These are phyloP conservation scores for Amanita pseudoporphyria DNA, from an alignment of 768 basidiomycete species.

Conservation along the genomic window DNA sequence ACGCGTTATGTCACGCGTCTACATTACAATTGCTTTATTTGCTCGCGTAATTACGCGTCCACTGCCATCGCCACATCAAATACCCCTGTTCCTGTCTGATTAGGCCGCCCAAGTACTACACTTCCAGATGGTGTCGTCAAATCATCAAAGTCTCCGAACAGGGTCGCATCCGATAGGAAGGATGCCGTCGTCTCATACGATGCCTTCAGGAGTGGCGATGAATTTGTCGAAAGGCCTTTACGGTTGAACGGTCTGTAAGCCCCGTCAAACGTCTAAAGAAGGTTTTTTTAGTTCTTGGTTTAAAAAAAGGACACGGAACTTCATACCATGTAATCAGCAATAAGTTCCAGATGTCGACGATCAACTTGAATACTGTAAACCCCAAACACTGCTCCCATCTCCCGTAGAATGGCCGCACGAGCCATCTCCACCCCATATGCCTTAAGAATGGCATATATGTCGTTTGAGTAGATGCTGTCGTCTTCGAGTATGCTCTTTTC, in stretches of 20 bases:
- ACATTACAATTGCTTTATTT: conserved; percentile 12
- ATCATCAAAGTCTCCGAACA: conserved; percentile 94
- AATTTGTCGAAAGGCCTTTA: conserved; percentile 84
- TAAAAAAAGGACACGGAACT: background rate
- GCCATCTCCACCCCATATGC: conserved; percentile 98
- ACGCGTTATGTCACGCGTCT: conserved; percentile 28
- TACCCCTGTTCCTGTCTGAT: conserved; percentile 85
- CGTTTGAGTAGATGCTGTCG: conserved; percentile 84
- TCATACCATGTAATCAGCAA: conserved; percentile 98
- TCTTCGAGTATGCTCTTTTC: conserved; percentile 61
- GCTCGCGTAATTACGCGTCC: conserved; percentile 10
- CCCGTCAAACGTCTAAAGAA: conserved; percentile 95
- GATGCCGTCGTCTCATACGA: conserved; percentile 94
- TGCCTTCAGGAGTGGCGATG: conserved; percentile 94
- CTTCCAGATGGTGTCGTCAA: conserved; percentile 83
- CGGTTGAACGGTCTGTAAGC: conserved; percentile 98
- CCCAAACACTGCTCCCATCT: conserved; percentile 87
- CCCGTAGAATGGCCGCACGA: conserved; percentile 79
- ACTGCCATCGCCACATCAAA: conserved; percentile 77
- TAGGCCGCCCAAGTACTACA: conserved; percentile 85
- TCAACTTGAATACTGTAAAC: conserved; percentile 96
- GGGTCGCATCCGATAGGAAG: conserved; percentile 89
- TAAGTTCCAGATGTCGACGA: conserved; percentile 86
- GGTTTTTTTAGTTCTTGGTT: background rate
- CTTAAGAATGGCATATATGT: conserved; percentile 83